Base-by-base conservation (phyloP, 169 alveolate genomes). In the Plasmodium vinckei region DNA sequence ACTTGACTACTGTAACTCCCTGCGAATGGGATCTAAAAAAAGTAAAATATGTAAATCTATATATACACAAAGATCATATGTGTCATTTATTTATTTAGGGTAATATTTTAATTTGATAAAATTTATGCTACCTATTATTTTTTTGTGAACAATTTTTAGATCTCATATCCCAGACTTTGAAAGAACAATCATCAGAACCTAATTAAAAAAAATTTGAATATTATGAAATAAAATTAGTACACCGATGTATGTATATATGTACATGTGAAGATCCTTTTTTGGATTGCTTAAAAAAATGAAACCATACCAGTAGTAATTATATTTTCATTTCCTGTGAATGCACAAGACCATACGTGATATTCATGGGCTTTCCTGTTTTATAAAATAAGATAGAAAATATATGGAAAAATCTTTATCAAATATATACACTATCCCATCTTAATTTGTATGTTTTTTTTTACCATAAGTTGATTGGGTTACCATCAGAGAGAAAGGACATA, bases 121-220 rank as follows among this genome's bases (percentile, higher is more conserved):
- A 33, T 33, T 63, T 27, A 49, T 27, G 17, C 47, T 67, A 79
- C 89, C 47, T 79, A 39, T n/a, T 79, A 56, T 79, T 79, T 70
- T 59, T 65, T 44, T 57, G 71, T 21, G 72, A 65, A 21, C 23
- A 27, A 39, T 46, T 56, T 9, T 44, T 23, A 9, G 84, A 67
- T 79, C 89, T 67, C 51, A 79, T 46, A 46, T 79, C 89, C 89
- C 89, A 79, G 2, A 79, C 53, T n/a, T 47, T 63, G 19, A 79
- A 67, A 44, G 89, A 79, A 27, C 89, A 79, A 67, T 79, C 89
- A 60, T 79, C 89, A 33, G 89, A 79, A 1, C 89, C 89, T 79
- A 17, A 7, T n/a, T n/a, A 51, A 27, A 46, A 64, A 68, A 19
- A 49, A 51, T 7, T 12, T 51, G 59, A 15, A 51, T 51, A 15